These are phyloP conservation scores for Oryza rufipogon DNA, from an alignment of 176 grass and related monocot species.

Conservation along the genomic window DNA sequence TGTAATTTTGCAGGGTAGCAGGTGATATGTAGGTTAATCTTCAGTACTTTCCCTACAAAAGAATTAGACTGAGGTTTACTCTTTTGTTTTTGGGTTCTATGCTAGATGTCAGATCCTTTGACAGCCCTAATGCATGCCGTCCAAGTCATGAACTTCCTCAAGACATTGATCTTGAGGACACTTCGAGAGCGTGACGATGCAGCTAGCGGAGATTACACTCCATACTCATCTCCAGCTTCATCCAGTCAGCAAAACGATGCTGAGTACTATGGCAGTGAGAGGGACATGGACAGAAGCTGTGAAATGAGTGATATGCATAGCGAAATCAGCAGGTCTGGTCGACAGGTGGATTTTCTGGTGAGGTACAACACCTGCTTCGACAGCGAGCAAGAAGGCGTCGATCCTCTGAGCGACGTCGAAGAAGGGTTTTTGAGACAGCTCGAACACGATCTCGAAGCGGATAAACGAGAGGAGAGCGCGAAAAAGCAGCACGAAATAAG, in stretches of 20 bases:
- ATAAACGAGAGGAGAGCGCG: conserved; percentile 25
- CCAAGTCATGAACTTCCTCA: conserved; percentile 99
- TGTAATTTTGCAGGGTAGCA: conserved; percentile 7
- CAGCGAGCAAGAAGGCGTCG: conserved; percentile 50
- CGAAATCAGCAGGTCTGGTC: conserved; percentile 48
- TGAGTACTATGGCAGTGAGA: conserved; percentile 47
- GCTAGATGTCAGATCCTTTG: conserved; percentile 98
- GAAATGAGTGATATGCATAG: conserved; percentile 58
- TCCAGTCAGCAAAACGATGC: conserved; percentile 28
- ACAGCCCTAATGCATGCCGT: conserved; percentile 96
- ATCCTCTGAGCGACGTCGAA: conserved; percentile 56
- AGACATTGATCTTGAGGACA: conserved; percentile 83
- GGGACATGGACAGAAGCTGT: conserved; percentile 53
- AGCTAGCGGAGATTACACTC: conserved; percentile 52
- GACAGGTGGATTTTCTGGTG: conserved; percentile 50
- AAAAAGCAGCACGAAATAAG: neutral
- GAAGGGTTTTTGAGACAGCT: conserved; percentile 63
- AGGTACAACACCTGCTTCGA: conserved; percentile 64
- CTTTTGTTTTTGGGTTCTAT: conserved; percentile 37
- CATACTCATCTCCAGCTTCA: conserved; percentile 69
- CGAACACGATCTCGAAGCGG: conserved; percentile 40
- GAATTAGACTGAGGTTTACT: neutral
- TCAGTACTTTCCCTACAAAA: conserved; percentile 11
- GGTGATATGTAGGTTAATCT: neutral
- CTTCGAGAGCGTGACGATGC: conserved; percentile 73